Evolutionary conservation across 1,284 basidiomycete species (phyloP), one percentile per base, ranked within the genome.

Genomic region (Leccinum cinnamomeum): DNA sequence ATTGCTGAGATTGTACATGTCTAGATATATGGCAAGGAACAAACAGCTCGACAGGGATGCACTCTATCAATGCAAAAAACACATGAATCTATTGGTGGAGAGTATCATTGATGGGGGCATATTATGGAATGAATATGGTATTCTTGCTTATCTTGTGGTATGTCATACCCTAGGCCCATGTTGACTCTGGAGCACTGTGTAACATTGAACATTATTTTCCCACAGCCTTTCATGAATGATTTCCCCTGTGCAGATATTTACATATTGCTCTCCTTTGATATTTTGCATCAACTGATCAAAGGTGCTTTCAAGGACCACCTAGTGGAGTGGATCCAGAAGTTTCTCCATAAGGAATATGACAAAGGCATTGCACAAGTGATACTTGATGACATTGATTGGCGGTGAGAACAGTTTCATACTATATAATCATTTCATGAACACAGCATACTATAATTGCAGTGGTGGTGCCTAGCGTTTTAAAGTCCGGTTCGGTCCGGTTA

Each of bases 181-280:
- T 30, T 8, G 8, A 30, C 30, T 30, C 30, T 30, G 8, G 30
- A 30, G 30, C 30, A 10, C 30, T 8, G 30, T 8, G 8, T 30
- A 30, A 30, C 30, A 8, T 30, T 8, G 8, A 30, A 30, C 30
- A 48, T 20, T 23, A 23, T 30, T 30, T 30, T 30, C 30, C 30
- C 48, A 16, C 7, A 57, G 58, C 53, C 58, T 4, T 59, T 59
- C 20, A 60, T 55, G 5, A 60, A 60, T 23, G 16, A 60, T 35
- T 60, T 58, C 3, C 30, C 30, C 0, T 11, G 1, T 3, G 41
- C 20, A 0, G 16, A 58, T 23, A 60, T 58, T 4, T 35, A 41
- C 5, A 18, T 23, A 8, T 6, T 60, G 7, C 20, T 58, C 1
- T 0, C 55, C 1, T 30, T 55, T 2, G 20, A 60, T 23, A 14